Evolutionary conservation across 176 grass and related monocot genomes (phyloP).

Genomic region (Dactylis glomerata): DNA sequence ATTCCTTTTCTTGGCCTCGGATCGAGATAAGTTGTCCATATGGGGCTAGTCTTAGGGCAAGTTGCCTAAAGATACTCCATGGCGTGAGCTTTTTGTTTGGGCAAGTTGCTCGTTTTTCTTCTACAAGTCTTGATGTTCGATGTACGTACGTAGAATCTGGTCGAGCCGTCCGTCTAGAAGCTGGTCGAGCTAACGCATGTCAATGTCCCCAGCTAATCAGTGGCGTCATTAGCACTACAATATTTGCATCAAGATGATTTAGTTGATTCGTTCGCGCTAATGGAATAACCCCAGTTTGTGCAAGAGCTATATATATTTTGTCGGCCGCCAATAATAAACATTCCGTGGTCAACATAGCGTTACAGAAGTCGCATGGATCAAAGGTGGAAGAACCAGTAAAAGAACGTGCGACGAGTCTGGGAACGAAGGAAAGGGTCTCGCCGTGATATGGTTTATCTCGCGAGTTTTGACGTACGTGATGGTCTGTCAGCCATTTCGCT

Average conservation of each 20-base stretch:
- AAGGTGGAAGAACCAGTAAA: background rate
- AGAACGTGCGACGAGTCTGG: background rate
- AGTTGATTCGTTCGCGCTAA: background rate
- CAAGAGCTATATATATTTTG: background rate
- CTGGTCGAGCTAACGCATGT: background rate
- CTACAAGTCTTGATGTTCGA: background rate
- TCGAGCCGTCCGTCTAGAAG: background rate
- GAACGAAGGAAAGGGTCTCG: background rate
- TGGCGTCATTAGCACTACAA: background rate
- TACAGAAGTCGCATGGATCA: background rate
- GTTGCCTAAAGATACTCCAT: conserved; percentile 15
- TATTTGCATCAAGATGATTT: background rate
- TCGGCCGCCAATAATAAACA: background rate
- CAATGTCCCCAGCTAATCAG: background rate
- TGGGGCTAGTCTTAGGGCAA: conserved; percentile 24
- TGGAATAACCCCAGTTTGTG: background rate
- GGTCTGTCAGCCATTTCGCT: conserved; percentile 2
- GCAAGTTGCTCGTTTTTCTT: conserved; percentile 27
- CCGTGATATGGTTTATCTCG: no score
- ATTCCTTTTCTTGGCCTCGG: background rate
- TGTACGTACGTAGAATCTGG: background rate
- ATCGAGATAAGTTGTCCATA: background rate
- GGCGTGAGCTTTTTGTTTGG: background rate
- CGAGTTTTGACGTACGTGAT: background rate
- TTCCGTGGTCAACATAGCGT: background rate